phyloP scores from a whole-genome alignment of 1,139 yeast species.

The Saccharomyces hybrid region DNA sequence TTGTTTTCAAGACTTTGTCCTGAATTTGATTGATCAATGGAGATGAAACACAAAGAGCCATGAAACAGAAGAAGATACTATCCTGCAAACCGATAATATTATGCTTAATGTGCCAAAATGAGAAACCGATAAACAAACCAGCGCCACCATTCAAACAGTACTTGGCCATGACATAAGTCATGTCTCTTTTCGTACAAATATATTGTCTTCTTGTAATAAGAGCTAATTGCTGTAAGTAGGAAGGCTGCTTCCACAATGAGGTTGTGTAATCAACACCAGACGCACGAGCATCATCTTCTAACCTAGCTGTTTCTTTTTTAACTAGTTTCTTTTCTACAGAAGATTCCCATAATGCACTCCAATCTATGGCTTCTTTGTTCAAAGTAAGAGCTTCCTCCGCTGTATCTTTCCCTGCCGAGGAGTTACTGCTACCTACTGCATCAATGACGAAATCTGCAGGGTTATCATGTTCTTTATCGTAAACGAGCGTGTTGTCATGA shows the following conservation, averaged over 20 bases:
- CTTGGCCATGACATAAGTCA: slow-evolving; percentile 39
- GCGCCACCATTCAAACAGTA: slow-evolving; percentile 34
- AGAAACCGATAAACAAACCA: slow-evolving; percentile 51
- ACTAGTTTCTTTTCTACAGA: slow-evolving; percentile 25
- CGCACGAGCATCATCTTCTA: slow-evolving; percentile 19
- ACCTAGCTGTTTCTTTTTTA: slow-evolving; percentile 21
- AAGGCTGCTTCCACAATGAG: slow-evolving; percentile 31
- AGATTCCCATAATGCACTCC: slow-evolving; percentile 41
- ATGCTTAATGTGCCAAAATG: slow-evolving; percentile 47
- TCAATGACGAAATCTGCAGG: slow-evolving; percentile 58
- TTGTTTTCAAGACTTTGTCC: slow-evolving; percentile 44
- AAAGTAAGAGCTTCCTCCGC: slow-evolving; percentile 37
- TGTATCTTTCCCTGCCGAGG: slow-evolving; percentile 1
- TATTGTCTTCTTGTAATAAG: slow-evolving; percentile 34
- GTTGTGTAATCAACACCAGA: slow-evolving; percentile 29
- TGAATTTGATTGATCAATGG: slow-evolving; percentile 54
- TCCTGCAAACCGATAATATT: slow-evolving; percentile 46
- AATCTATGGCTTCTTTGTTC: slow-evolving; percentile 35
- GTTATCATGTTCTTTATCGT: slow-evolving; percentile 35
- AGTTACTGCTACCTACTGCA: slow-evolving; percentile 38
- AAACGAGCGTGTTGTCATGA: slow-evolving; percentile 14
- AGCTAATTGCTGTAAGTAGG: slow-evolving; percentile 25
- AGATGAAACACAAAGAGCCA: slow-evolving; percentile 43
- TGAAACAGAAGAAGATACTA: slow-evolving; percentile 45
- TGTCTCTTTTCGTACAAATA: slow-evolving; percentile 37